These are phyloP conservation scores for Russula dissimulans DNA, from an alignment of 768 basidiomycete genomes.

Conservation along the genomic window DNA sequence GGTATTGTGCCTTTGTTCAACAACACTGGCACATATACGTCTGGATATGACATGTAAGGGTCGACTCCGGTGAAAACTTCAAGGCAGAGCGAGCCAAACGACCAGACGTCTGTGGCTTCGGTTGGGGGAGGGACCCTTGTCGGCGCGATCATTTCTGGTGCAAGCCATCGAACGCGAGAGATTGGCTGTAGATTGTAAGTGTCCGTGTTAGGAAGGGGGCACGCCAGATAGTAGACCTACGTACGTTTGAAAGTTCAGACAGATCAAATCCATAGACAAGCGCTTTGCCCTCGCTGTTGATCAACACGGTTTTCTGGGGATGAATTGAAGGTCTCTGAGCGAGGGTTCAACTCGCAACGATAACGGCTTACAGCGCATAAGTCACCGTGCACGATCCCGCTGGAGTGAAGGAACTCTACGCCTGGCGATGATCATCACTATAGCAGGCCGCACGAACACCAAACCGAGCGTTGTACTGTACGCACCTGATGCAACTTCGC, in stretches of 20 bases:
- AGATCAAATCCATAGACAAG: conserved; percentile 39
- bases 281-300: conserved; percentile 32
- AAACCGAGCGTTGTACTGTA: not conserved
- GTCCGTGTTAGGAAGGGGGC: not conserved
- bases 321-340: not conserved
- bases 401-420: conserved; percentile 12
- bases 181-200: conserved; percentile 12
- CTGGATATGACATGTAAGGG: not conserved
- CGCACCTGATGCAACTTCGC: conserved; percentile 32
- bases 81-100: conserved; percentile 10
- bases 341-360: not conserved
- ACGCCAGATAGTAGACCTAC: not conserved
- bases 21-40: not conserved
- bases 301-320: conserved; percentile 36
- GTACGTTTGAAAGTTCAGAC: conserved; percentile 20
- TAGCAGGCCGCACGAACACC: not conserved
- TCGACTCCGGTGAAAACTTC: conserved; percentile 9
- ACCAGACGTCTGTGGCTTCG: conserved; percentile 6
- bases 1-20: not conserved
- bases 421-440: not conserved
- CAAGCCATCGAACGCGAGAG: conserved; percentile 6
- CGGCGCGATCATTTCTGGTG: conserved; percentile 7
- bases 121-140: not conserved
- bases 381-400: conserved; percentile 17
- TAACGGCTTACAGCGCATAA: conserved; percentile 19